Evolutionary conservation across 2,329 filamentous ascomycete genomes (phyloP).

Genomic region (Trichoderma brevicompactum): DNA sequence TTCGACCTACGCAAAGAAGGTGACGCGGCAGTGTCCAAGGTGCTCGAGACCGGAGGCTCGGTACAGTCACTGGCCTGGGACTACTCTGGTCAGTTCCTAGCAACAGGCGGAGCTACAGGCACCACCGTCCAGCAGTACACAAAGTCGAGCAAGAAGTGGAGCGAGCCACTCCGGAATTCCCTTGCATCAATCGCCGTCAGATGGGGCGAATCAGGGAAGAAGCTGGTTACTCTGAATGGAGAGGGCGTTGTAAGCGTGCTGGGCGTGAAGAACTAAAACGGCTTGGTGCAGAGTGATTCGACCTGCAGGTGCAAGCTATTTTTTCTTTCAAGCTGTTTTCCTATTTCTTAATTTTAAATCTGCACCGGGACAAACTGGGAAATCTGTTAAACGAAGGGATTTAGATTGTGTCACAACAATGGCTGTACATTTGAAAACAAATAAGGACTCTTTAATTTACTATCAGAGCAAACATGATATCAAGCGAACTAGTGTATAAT

Average conservation of each 20-base stretch:
- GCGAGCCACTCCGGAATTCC: slow-evolving; percentile 78
- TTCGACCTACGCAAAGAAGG: slow-evolving; percentile 94
- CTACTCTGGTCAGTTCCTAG: slow-evolving; percentile 91
- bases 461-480: slow-evolving; percentile 6
- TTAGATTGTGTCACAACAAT: slow-evolving; percentile 17
- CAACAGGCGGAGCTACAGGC: slow-evolving; percentile 77
- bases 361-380: slow-evolving; percentile 4
- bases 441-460: not conserved
- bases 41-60: slow-evolving; percentile 81
- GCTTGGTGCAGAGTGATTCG: not conserved
- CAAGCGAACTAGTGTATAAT: not conserved
- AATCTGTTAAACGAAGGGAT: slow-evolving; percentile 21
- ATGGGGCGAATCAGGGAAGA: slow-evolving; percentile 78
- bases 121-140: slow-evolving; percentile 87
- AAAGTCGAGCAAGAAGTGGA: slow-evolving; percentile 87
- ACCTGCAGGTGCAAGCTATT: slow-evolving; percentile 1
- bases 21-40: slow-evolving; percentile 77
- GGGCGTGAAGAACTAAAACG: slow-evolving; percentile 38
- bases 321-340: not conserved
- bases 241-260: slow-evolving; percentile 78
- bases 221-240: slow-evolving; percentile 72
- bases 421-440: slow-evolving; percentile 14
- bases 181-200: slow-evolving; percentile 72
- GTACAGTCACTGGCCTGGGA: slow-evolving; percentile 84
- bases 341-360: slow-evolving; percentile 7